Evolutionary conservation across 495 filamentous ascomycete species (phyloP), one percentile per base, ranked within the genome.

Genomic region (Penicillium salamii): DNA sequence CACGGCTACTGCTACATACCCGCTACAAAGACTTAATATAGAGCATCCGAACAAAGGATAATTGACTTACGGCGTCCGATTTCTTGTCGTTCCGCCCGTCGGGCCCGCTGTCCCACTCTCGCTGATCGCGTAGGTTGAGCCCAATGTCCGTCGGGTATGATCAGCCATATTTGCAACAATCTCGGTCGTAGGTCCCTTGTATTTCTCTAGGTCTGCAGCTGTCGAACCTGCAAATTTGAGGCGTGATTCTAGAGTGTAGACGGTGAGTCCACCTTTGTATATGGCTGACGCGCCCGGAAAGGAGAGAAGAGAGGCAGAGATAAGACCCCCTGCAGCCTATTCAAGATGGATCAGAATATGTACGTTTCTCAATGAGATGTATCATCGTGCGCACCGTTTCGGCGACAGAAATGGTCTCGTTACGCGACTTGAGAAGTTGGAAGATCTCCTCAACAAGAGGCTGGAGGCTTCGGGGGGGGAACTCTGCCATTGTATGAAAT

Each of bases 61-160:
- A 15, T 11, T 23, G 2, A 70, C 76, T 60, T 59, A 81, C 74
- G 81, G 81, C 18, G 68, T 78, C 52, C 80, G 62, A 59, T 81
- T 83, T 58, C 63, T 73, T 35, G 75, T 80, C 45, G 66, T 61
- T 7, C 81, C 81, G 7, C 79, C 79, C 6, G 77, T 79, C 13
- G 81, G 82, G n/a, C 81, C 81, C 9, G 81, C 81, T 0, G 81
- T 84, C 1, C 82, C 82, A 49, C 77, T 81, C 67, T 85, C 82
- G 42, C 67, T 73, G 11, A 84, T 55, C 34, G 74, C 75, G 55
- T 82, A 84, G 8, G 79, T 83, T 31, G 72, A 74, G 4, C 64
- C 67, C 19, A 84, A 61, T 28, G 65, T 78, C 28, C 54, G 61
- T 19, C 80, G 70, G 18, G 78, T 76, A 52, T 83, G 75, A 17